These are phyloP conservation scores for Jacaranda copaia DNA, from an alignment of 257 asterid species.

Conservation along the genomic window DNA sequence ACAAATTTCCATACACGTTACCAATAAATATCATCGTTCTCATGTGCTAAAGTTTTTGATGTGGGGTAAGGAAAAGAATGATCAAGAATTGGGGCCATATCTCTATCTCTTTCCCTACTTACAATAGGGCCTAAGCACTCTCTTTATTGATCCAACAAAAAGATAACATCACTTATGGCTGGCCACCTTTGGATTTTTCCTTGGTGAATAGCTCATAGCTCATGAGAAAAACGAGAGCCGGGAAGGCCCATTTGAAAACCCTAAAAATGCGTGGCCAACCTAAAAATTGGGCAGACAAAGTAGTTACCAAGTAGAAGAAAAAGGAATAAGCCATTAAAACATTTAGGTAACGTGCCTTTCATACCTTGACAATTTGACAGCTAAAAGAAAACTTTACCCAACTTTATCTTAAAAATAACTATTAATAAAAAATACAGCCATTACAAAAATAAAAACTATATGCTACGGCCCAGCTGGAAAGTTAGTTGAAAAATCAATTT, in stretches of 20 bases:
- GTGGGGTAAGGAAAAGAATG: constrained; percentile 25
- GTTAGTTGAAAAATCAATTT: not conserved
- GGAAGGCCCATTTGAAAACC: constrained; percentile 24
- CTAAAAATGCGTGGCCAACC: constrained; percentile 33
- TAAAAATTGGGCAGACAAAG: constrained; percentile 39
- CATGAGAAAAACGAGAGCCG: constrained; percentile 31
- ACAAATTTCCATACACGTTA: constrained; percentile 26
- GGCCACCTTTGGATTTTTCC: constrained; percentile 7
- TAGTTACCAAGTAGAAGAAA: constrained; percentile 32
- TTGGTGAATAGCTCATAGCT: not conserved
- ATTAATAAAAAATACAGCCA: constrained; percentile 2
- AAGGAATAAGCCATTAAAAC: constrained; percentile 40
- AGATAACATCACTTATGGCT: constrained; percentile 25
- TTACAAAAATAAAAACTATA: not conserved
- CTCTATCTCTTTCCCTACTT: constrained; percentile 25
- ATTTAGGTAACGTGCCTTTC: constrained; percentile 44
- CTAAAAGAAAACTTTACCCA: constrained; percentile 40
- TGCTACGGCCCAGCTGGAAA: not conserved
- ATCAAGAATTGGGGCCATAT: constrained; percentile 45
- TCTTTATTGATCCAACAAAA: constrained; percentile 41
- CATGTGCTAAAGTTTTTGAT: constrained; percentile 39
- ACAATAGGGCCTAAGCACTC: constrained; percentile 38
- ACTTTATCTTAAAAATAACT: constrained; percentile 25
- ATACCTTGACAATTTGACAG: constrained; percentile 40
- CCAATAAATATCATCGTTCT: constrained; percentile 25